A percentile compares a stretch with the other conserved stretches of the same genome.
Evolutionary conservation across 2,329 filamentous ascomycete species (phyloP).

Genomic region (Trichophyton mentagrophytes): DNA sequence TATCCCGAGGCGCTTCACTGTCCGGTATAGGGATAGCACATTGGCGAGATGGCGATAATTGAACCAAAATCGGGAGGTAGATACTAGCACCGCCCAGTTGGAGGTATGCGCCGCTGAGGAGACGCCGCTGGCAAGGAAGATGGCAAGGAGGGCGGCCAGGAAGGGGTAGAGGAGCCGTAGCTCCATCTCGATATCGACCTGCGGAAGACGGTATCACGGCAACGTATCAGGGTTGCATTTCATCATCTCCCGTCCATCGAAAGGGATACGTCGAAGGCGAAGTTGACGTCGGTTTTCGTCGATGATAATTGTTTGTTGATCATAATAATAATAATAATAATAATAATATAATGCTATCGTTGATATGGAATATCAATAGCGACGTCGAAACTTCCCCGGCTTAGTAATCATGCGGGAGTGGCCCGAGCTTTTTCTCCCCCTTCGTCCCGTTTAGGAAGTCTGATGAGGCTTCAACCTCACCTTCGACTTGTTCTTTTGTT

Average conservation of each 20-base stretch:
- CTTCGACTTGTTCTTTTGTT: neutral
- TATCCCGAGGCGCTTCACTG: slow-evolving; percentile 93
- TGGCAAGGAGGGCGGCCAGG: slow-evolving; percentile 12
- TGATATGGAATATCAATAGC: neutral
- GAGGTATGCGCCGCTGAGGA: slow-evolving; percentile 57
- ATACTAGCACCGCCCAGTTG: slow-evolving; percentile 98
- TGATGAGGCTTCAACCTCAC: neutral
- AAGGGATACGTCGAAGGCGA: neutral
- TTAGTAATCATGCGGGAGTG: neutral
- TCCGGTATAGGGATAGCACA: slow-evolving; percentile 92
- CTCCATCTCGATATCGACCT: neutral
- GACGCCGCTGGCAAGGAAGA: slow-evolving; percentile 7
- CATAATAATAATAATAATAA: neutral
- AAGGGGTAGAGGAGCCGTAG: neutral
- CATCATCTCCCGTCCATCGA: neutral
- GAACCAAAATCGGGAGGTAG: slow-evolving; percentile 98
- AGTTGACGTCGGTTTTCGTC: neutral
- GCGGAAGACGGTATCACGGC: neutral
- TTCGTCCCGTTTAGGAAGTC: neutral
- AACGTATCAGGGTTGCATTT: neutral
- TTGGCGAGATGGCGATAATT: slow-evolving; percentile 98
- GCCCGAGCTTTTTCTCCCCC: neutral
- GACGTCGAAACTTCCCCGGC: neutral
- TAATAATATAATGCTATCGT: neutral
- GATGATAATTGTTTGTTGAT: too few relatives aligned